These are phyloP conservation scores for Wickerhamomyces rabaulensis DNA, from an alignment of 805 yeast species.

Conservation along the genomic window DNA sequence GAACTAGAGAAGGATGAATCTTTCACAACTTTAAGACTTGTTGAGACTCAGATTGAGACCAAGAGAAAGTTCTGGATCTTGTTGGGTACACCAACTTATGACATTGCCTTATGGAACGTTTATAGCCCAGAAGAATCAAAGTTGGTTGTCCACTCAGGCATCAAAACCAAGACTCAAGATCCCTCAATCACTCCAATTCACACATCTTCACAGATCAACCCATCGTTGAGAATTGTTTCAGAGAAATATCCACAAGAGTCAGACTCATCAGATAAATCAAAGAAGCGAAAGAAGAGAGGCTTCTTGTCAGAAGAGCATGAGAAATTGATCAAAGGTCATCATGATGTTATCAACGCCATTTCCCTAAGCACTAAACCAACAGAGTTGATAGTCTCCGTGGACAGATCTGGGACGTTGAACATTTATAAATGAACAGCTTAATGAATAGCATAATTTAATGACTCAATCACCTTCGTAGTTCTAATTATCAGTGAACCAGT, in stretches of 20 bases:
- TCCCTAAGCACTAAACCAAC: constrained; percentile 43
- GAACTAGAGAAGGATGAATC: constrained; percentile 3
- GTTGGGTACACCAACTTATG: constrained; percentile 14
- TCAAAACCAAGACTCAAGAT: constrained; percentile 17
- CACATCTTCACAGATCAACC: constrained; percentile 29
- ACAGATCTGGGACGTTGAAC: constrained; percentile 60
- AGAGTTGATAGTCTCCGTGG: constrained; percentile 60
- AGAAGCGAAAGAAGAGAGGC: constrained; percentile 23
- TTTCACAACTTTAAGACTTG: constrained; percentile 14
- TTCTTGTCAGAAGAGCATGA: constrained; percentile 39
- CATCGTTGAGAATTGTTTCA: constrained; percentile 35
- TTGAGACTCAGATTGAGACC: constrained; percentile 16
- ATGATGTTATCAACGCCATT: constrained; percentile 46
- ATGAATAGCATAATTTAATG: not conserved
- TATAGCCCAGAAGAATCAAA: constrained; percentile 25
- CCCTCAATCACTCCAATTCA: constrained; percentile 3
- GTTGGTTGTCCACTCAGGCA: constrained; percentile 18
- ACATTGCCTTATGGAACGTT: constrained; percentile 35
- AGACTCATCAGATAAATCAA: constrained; percentile 5
- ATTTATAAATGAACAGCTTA: constrained; percentile 39
- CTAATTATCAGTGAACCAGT: too few relatives aligned
- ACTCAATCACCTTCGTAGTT: not conserved
- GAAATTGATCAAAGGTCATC: constrained; percentile 39
- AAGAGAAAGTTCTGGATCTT: constrained; percentile 17
- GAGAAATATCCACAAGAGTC: constrained; percentile 27